A percentile compares a stretch with the other conserved stretches of the same genome.
Conservation (phyloP, 2,329 filamentous ascomycete genomes). For the Hortaea sp. region DNA sequence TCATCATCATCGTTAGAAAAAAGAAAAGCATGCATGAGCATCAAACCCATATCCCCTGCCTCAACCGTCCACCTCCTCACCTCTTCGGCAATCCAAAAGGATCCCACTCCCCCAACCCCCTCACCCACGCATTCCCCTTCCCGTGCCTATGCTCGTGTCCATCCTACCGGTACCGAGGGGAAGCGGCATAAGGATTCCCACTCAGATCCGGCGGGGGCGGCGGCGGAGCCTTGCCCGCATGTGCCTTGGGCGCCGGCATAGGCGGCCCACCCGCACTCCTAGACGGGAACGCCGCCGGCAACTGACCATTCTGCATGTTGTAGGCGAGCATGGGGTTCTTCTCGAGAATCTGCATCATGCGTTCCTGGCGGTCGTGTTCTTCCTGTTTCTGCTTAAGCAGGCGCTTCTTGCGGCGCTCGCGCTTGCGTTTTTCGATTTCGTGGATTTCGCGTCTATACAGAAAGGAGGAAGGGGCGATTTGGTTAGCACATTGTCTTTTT, state of each 20-base stretch:
- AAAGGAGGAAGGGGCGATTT: constrained; percentile 5
- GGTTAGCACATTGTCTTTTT: constrained; percentile 9
- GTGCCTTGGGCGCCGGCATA: constrained; percentile 2
- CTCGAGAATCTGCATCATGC: constrained; percentile 26
- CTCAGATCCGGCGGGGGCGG: constrained; percentile 15
- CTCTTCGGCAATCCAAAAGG: constrained; percentile 7
- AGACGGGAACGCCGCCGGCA: background rate
- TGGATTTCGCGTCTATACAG: constrained; percentile 31
- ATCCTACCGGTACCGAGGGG: constrained; percentile 2
- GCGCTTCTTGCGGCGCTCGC: constrained; percentile 30
- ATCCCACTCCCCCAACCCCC: constrained; percentile 9
- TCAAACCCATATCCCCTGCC: no score
- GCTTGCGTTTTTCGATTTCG: constrained; percentile 41
- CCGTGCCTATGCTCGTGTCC: background rate
- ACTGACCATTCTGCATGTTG: constrained; percentile 12
- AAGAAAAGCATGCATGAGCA: no score
- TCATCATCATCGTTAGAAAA: no score
- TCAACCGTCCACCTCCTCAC: background rate
- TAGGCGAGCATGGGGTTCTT: constrained; percentile 21
- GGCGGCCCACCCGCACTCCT: background rate
- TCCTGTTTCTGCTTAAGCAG: constrained; percentile 35
- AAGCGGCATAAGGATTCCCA: constrained; percentile 23
- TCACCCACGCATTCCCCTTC: background rate
- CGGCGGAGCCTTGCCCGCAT: no score
- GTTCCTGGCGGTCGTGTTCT: constrained; percentile 30